Percentiles rank a stretch among this genome's conserved stretches.
phyloP scores from a whole-genome alignment of 352 stramenopile genomes.

The Bremia lactucae region DNA sequence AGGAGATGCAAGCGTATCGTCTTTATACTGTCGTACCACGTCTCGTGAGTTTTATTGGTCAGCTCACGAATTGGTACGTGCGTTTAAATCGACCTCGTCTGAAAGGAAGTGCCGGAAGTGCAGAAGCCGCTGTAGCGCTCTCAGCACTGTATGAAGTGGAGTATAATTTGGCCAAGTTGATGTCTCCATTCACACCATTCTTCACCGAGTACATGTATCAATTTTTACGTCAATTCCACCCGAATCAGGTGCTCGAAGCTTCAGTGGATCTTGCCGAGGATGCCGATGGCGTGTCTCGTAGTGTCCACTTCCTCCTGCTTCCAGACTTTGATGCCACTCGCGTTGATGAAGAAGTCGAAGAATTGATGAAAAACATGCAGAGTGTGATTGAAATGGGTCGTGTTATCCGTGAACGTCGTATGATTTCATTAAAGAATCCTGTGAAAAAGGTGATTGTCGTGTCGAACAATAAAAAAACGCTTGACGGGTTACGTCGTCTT shows the following conservation, averaged over 20 bases:
- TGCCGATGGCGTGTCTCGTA: constrained; percentile 86
- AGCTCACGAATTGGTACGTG: constrained; percentile 99
- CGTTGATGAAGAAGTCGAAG: constrained; percentile 90
- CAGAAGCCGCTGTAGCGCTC: constrained; percentile 70
- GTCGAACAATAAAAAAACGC: constrained; percentile 67
- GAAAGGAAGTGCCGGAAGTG: constrained; percentile 90
- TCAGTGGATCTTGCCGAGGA: constrained; percentile 80
- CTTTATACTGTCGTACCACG: constrained; percentile 98
- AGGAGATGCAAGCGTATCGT: constrained; percentile 97
- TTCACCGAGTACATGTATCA: constrained; percentile 99
- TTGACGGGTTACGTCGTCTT: constrained; percentile 71
- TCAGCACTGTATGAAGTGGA: constrained; percentile 98
- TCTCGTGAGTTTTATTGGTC: constrained; percentile 95
- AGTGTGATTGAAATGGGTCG: constrained; percentile 94
- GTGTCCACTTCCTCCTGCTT: constrained; percentile 94
- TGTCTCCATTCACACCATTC: constrained; percentile 99
- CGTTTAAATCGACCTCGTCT: constrained; percentile 96
- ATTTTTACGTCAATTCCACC: constrained; percentile 94
- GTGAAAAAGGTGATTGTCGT: constrained; percentile 95
- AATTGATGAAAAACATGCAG: constrained; percentile 93
- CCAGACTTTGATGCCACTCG: constrained; percentile 87
- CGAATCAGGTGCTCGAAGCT: constrained; percentile 21
- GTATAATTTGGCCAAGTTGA: constrained; percentile 90
- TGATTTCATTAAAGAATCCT: constrained; percentile 95
- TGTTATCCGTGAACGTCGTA: constrained; percentile 92